Conservation (phyloP, 164 flowering plant genomes). For the Aristolochia contorta region DNA sequence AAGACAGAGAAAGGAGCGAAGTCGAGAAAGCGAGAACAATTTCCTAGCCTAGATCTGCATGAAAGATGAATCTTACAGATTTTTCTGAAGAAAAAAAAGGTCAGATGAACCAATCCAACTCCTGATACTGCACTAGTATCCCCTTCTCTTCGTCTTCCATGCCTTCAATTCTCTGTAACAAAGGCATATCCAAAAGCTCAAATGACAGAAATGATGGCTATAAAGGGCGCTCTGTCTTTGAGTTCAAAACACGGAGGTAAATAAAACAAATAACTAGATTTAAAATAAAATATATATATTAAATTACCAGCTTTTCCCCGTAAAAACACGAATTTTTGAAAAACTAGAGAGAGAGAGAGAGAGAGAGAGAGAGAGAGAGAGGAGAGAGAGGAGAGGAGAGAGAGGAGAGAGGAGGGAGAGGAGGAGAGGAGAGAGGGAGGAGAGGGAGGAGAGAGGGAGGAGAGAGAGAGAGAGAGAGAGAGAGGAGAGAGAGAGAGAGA, state of each 20-base stretch:
- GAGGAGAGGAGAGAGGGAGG: no score
- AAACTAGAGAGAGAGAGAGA: no score
- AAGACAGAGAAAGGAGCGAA: no score
- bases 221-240: conserved; percentile 28
- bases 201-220: conserved; percentile 28
- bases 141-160: conserved; percentile 2
- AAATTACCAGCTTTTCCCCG: neutral
- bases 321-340: neutral
- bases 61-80: conserved; percentile 21
- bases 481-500: no score
- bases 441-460: no score
- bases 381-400: no score
- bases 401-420: no score
- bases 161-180: conserved; percentile 17
- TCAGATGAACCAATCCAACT: conserved; percentile 15
- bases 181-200: conserved; percentile 22
- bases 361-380: no score
- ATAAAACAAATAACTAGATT: conserved; percentile 3
- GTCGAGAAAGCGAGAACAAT: no score
- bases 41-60: conserved; percentile 15
- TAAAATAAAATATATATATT: neutral
- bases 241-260: conserved; percentile 34
- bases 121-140: conserved; percentile 18
- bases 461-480: no score
- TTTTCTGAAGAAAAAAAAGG: conserved; percentile 7